Base-by-base conservation (phyloP, 106 monocot genomes). In the Phalaenopsis equestris region DNA sequence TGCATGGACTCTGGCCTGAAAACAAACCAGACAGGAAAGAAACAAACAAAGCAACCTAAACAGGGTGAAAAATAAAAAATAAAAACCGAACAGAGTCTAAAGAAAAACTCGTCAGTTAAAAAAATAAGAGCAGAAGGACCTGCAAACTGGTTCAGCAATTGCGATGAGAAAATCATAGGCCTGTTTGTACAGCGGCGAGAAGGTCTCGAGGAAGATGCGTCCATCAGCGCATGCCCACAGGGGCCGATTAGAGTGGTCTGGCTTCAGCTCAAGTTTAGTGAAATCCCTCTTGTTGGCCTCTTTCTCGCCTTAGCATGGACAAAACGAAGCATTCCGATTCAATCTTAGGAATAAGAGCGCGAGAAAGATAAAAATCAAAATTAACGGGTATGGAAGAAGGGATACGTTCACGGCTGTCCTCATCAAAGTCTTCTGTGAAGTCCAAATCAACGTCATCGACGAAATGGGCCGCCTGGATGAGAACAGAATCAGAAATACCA, bases 221-320 rank as follows among this genome's bases (percentile, higher is more conserved):
- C 99, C 99, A 84, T 99, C 95, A 0, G 95, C 95, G n/a, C 99
- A 95, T 10, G 93, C 99, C 99, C 99, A 95, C 2, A 99, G 87
- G 0, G 95, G 95, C 7, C 95, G 85, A 67, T 93, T 95, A 16
- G 19, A 76, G 48, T 99, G 98, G 77, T 99, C 98, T 1, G 83
- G 84, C 82, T 98, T 98, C 79, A 99, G 75, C 85, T 99, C 98
- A 18, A 99, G 85, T 86, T 94, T 91, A 2, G 88, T 94, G 84
- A 92, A 99, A 75, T 99, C 98, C 81, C 86, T 91, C 83, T 91
- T 97, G 78, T 91, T 90, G 0, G 81, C 46, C n/a, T 89, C 90
- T 23, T 42, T 73, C 38, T 92, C 92, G 0, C 56, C 89, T 86
- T 55, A 11, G 15, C n/a, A 43, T 37, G 45, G 72, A 37, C 42